Percentiles rank a stretch among this genome's conserved stretches.
These are phyloP conservation scores for Pythium sp. DNA, from an alignment of 352 stramenopile species.

Conservation along the genomic window DNA sequence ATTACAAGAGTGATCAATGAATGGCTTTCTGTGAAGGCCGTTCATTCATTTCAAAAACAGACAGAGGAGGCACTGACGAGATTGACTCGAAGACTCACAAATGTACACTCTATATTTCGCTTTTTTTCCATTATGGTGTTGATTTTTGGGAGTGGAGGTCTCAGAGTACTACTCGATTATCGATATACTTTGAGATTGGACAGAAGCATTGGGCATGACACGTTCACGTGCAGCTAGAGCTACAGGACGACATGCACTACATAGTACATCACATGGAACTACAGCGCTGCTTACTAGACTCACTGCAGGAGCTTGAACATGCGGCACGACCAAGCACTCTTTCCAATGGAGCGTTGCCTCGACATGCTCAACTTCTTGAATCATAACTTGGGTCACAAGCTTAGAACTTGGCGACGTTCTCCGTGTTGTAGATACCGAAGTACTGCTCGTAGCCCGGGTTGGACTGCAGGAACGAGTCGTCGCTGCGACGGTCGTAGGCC, in stretches of 20 bases:
- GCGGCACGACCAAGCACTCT: background rate
- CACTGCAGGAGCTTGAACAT: background rate
- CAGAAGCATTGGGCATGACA: too few relatives aligned
- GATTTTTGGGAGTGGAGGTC: background rate
- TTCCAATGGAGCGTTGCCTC: constrained; percentile 5
- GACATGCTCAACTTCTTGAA: background rate
- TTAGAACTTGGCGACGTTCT: constrained; percentile 18
- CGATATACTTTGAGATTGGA: too few relatives aligned
- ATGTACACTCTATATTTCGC: too few relatives aligned
- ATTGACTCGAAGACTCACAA: too few relatives aligned
- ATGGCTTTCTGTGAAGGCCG: too few relatives aligned
- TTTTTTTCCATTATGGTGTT: too few relatives aligned
- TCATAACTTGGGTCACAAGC: background rate
- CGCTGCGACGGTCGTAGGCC: constrained; percentile 18
- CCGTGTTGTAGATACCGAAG: constrained; percentile 18
- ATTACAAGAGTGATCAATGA: too few relatives aligned
- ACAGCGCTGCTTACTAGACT: too few relatives aligned
- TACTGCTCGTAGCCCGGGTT: constrained; percentile 16
- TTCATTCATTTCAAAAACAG: too few relatives aligned
- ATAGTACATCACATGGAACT: background rate
- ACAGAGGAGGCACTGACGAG: too few relatives aligned
- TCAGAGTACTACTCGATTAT: too few relatives aligned
- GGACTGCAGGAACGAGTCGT: constrained; percentile 14
- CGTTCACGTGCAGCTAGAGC: too few relatives aligned
- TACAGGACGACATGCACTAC: background rate